These are phyloP conservation scores for Citrus cavaleriei DNA, from an alignment of 345 rosid species.

Conservation along the genomic window DNA sequence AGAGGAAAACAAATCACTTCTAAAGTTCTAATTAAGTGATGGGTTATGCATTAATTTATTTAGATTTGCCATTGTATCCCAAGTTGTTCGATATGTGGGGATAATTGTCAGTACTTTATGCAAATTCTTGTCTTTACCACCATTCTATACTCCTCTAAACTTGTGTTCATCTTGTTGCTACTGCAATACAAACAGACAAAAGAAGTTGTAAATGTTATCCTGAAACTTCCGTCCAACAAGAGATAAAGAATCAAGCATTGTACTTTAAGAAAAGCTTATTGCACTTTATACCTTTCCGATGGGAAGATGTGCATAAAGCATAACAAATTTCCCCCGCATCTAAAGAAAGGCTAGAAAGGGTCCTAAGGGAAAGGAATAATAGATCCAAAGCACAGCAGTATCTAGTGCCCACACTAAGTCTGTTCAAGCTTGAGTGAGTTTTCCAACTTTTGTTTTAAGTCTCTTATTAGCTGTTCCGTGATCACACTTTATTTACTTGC, in stretches of 20 bases:
- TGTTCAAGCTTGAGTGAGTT: not conserved
- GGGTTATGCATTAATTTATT: not conserved
- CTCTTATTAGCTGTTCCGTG: not conserved
- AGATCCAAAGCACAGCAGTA: not conserved
- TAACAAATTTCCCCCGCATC: conserved; percentile 9
- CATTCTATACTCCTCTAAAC: not conserved
- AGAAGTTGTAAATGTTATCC: not conserved
- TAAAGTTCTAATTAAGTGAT: conserved; percentile 2
- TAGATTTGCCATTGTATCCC: not conserved
- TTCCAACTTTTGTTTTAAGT: not conserved
- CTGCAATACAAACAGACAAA: not conserved
- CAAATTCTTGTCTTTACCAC: not conserved
- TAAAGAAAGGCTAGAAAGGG: not conserved
- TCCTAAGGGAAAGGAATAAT: not conserved
- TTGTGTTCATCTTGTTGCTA: not conserved
- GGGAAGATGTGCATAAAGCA: conserved; percentile 11
- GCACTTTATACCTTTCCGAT: conserved; percentile 19
- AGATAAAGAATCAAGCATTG: conserved; percentile 1
- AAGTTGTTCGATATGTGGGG: not conserved
- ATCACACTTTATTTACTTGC: not conserved
- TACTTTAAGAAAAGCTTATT: conserved; percentile 3
- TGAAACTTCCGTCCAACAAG: not conserved
- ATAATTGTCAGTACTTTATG: not conserved
- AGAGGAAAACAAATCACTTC: not conserved
- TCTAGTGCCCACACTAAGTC: not conserved